phyloP scores from a whole-genome alignment of 768 basidiomycete genomes.

The Pisolithus albus region DNA sequence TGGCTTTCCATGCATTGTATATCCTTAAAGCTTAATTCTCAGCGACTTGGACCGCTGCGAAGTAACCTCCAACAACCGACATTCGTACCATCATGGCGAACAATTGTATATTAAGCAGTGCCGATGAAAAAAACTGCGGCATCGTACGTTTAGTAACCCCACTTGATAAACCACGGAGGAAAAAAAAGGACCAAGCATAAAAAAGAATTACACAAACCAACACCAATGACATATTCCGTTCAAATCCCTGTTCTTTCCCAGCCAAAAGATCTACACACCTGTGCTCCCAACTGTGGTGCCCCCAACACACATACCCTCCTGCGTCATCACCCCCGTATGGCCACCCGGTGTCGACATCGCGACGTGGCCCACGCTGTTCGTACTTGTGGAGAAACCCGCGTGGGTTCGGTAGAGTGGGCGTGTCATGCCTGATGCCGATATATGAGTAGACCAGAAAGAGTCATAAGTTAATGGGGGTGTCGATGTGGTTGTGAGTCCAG shows the following conservation, averaged over 20 bases:
- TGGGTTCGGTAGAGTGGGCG: constrained; percentile 26
- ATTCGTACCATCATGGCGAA: too few species aligned
- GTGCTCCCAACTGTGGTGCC: constrained; percentile 9
- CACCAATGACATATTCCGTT: too few species aligned
- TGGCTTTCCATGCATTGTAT: too few species aligned
- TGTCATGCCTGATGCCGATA: constrained; percentile 22
- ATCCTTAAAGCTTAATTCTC: too few species aligned
- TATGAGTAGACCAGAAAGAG: constrained; percentile 56
- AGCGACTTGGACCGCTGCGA: too few species aligned
- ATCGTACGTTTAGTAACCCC: too few species aligned
- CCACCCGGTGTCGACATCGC: constrained; percentile 29
- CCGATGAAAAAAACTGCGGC: too few species aligned
- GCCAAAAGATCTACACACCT: neutral
- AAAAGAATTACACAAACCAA: too few species aligned
- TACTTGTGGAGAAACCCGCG: constrained; percentile 22
- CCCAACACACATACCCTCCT: constrained; percentile 27
- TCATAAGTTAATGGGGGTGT: constrained; percentile 47
- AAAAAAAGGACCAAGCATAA: too few species aligned
- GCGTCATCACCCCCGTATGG: constrained; percentile 25
- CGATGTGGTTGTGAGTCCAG: neutral
- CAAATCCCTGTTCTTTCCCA: neutral
- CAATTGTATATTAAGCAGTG: too few species aligned
- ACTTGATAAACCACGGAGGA: too few species aligned
- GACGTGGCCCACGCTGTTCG: constrained; percentile 19
- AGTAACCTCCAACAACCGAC: too few species aligned